These are phyloP conservation scores for Tylopilus plumbeoviolaceoides DNA, from an alignment of 768 basidiomycete species.

Conservation along the genomic window DNA sequence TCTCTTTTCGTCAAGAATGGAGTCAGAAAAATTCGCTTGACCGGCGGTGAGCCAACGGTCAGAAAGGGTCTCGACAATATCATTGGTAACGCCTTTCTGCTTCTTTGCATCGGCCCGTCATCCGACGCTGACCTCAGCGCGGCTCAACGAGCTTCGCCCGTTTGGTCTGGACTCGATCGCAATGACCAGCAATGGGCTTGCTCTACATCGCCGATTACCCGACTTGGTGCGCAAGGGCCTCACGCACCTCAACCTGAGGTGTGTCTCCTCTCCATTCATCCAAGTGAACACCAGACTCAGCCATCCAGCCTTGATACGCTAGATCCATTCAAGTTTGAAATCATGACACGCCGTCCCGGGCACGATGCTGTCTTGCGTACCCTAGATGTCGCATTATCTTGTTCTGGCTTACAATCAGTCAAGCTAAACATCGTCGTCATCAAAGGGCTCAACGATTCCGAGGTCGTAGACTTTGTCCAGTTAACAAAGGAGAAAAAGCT, in stretches of 20 bases:
- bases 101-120: not conserved
- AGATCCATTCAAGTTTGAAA: conserved; percentile 82
- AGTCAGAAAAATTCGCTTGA: conserved; percentile 83
- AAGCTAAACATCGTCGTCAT: conserved; percentile 87
- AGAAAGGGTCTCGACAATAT: conserved; percentile 70
- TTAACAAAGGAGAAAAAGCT: conserved; percentile 61
- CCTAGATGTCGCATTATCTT: conserved; percentile 57
- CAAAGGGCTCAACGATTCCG: conserved; percentile 76
- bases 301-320: conserved; percentile 70
- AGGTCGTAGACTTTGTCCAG: conserved; percentile 74
- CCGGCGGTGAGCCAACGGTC: conserved; percentile 86
- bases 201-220: conserved; percentile 69
- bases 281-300: conserved; percentile 2
- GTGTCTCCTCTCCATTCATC: conserved; percentile 2
- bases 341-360: conserved; percentile 77
- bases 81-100: conserved; percentile 45
- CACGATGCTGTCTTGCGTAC: conserved; percentile 72
- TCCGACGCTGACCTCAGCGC: conserved; percentile 37
- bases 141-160: conserved; percentile 55
- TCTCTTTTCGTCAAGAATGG: conserved; percentile 76
- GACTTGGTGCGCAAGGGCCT: conserved; percentile 65
- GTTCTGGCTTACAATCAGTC: conserved; percentile 48
- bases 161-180: conserved; percentile 70
- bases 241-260: conserved; percentile 72
- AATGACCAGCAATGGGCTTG: conserved; percentile 84